phyloP scores from a whole-genome alignment of 768 basidiomycete genomes.

The Dictyophora rubrovolvata region DNA sequence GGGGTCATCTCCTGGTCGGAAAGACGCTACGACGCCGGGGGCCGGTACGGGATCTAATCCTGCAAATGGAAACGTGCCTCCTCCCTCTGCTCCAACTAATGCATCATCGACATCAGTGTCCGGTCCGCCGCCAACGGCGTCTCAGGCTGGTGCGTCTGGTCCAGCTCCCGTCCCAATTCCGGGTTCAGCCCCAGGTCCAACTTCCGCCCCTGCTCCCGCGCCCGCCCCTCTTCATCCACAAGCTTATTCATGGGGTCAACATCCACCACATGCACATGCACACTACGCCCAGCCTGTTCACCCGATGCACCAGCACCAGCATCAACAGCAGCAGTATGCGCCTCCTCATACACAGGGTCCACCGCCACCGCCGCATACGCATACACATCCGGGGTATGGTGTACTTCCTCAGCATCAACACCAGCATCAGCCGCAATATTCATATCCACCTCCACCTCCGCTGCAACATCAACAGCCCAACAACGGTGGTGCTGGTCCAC shows the following conservation, averaged over 20 bases:
- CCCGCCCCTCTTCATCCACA: not conserved
- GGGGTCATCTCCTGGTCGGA: not conserved
- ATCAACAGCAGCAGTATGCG: conserved; percentile 2
- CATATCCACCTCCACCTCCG: conserved; percentile 4
- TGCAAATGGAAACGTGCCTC: not conserved
- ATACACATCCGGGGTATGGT: conserved; percentile 4
- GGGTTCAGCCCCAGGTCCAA: not conserved
- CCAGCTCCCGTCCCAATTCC: not conserved
- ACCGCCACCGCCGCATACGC: not conserved
- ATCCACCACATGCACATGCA: conserved; percentile 1
- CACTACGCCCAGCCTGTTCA: conserved; percentile 16
- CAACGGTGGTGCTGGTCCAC: not conserved
- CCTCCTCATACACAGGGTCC: not conserved
- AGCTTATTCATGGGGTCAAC: conserved; percentile 9
- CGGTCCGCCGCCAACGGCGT: not conserved
- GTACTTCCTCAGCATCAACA: not conserved
- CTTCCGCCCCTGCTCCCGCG: not conserved
- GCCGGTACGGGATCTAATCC: not conserved
- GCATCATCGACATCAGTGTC: not conserved
- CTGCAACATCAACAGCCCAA: conserved; percentile 6
- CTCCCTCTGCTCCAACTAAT: not conserved
- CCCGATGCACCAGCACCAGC: conserved; percentile 8
- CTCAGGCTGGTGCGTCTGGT: not conserved
- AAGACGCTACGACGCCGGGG: not conserved
- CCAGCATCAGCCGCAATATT: conserved; percentile 1